Conservation (phyloP, 371 early-diverging fungal genomes). For the Entomophthora muscae region DNA sequence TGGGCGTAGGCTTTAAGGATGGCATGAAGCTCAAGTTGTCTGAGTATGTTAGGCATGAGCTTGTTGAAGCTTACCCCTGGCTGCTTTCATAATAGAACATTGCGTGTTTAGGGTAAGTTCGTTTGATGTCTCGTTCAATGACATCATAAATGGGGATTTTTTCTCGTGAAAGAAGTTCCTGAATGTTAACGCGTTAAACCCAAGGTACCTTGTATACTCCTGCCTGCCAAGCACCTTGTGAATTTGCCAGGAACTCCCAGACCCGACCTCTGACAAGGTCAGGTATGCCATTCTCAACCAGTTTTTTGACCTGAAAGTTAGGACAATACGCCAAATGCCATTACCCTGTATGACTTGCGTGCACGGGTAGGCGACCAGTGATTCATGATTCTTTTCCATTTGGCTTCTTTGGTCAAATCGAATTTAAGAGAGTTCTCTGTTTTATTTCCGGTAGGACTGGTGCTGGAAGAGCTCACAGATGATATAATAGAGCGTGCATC, state of each 20-base stretch:
- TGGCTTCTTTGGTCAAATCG: constrained; percentile 5
- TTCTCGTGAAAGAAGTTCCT: constrained; percentile 16
- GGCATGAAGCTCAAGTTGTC: constrained; percentile 41
- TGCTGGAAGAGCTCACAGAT: not conserved
- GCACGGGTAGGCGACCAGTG: not conserved
- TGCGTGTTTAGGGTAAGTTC: constrained; percentile 75
- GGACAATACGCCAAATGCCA: not conserved
- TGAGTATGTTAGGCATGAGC: not conserved
- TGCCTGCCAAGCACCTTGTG: constrained; percentile 21
- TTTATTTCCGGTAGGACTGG: not conserved
- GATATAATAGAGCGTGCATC: constrained; percentile 13
- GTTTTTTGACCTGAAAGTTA: constrained; percentile 33
- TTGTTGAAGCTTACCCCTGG: constrained; percentile 24
- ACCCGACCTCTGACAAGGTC: constrained; percentile 47
- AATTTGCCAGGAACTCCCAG: constrained; percentile 49
- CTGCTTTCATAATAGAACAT: constrained; percentile 46
- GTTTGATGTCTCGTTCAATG: constrained; percentile 75
- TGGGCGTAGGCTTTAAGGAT: constrained; percentile 77
- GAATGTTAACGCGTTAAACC: constrained; percentile 5
- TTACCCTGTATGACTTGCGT: constrained; percentile 1
- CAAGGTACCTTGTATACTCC: constrained; percentile 26
- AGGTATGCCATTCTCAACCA: constrained; percentile 59
- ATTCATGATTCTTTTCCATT: constrained; percentile 4
- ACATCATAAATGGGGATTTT: constrained; percentile 44
- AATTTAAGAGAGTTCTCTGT: not conserved